phyloP scores from a whole-genome alignment of 768 basidiomycete genomes.

The Pisolithus marmoratus region DNA sequence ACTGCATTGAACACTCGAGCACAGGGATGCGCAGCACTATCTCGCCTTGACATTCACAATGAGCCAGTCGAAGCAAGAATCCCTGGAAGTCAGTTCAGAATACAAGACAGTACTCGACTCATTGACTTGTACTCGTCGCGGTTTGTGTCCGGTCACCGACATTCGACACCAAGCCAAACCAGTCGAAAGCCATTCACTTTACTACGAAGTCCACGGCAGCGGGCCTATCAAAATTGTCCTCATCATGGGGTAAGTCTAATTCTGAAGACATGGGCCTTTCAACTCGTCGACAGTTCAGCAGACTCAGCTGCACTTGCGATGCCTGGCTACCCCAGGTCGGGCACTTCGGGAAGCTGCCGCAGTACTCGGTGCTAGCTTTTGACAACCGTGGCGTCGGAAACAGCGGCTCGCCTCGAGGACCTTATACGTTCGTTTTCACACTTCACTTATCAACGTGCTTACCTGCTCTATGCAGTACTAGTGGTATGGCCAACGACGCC shows the following conservation, averaged over 20 bases:
- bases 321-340: constrained; percentile 61
- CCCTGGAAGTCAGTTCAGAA: constrained; percentile 13
- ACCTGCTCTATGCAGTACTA: constrained; percentile 41
- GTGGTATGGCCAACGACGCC: constrained; percentile 72
- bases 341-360: constrained; percentile 48
- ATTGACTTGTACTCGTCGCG: constrained; percentile 57
- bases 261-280: background rate
- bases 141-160: constrained; percentile 68
- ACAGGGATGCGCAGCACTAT: too few relatives aligned
- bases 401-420: constrained; percentile 63
- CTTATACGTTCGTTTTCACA: constrained; percentile 57
- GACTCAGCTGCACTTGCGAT: constrained; percentile 59
- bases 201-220: constrained; percentile 72
- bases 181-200: constrained; percentile 66
- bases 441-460: background rate
- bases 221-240: constrained; percentile 63
- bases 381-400: constrained; percentile 84
- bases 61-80: constrained; percentile 3
- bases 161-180: constrained; percentile 42
- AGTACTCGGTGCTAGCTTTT: constrained; percentile 66
- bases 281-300: constrained; percentile 19
- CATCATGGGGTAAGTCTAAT: constrained; percentile 58
- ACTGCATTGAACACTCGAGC: background rate
- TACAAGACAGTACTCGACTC: constrained; percentile 50
- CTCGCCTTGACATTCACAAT: background rate